Evolutionary conservation across 2,329 filamentous ascomycete genomes (phyloP).

Genomic region (Botryotinia globosa): DNA sequence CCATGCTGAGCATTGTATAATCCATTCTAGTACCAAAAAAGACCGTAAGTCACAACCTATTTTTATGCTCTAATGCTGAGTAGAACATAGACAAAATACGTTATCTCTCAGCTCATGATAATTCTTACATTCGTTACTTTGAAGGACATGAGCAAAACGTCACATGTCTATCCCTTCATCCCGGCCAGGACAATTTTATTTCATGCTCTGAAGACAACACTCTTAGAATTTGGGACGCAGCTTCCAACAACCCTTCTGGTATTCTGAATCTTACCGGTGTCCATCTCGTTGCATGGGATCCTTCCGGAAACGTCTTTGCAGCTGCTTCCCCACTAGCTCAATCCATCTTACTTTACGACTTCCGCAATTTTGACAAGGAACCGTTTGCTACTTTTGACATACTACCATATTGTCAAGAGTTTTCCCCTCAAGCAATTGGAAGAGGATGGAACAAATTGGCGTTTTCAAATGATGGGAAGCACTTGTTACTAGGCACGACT

Average conservation of each 20-base stretch:
- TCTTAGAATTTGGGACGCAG: slow-evolving; percentile 79
- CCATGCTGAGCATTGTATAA: slow-evolving; percentile 79
- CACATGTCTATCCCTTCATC: slow-evolving; percentile 79
- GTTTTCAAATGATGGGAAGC: slow-evolving; percentile 94
- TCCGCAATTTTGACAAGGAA: slow-evolving; percentile 87
- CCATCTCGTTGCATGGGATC: slow-evolving; percentile 85
- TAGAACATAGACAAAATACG: slow-evolving; percentile 66
- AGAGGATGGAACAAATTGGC: slow-evolving; percentile 86
- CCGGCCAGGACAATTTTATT: slow-evolving; percentile 85
- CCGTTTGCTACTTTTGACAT: slow-evolving; percentile 88
- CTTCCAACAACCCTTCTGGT: slow-evolving; percentile 75
- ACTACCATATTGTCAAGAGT: slow-evolving; percentile 51
- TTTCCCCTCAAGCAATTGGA: slow-evolving; percentile 46
- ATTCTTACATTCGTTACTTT: slow-evolving; percentile 95
- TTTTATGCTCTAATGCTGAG: background rate
- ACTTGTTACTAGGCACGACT: slow-evolving; percentile 78
- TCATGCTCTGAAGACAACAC: slow-evolving; percentile 90
- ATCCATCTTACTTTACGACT: slow-evolving; percentile 83
- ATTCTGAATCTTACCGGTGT: slow-evolving; percentile 77
- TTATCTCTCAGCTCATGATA: slow-evolving; percentile 90
- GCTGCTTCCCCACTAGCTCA: slow-evolving; percentile 80
- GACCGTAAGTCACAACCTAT: slow-evolving; percentile 58
- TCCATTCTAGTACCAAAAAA: slow-evolving; percentile 94
- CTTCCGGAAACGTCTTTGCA: slow-evolving; percentile 87
- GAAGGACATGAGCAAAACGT: slow-evolving; percentile 83